Evolutionary conservation across 1,139 yeast genomes (phyloP), one percentile per base, ranked within the genome.

Genomic region (Candida tetrigidarum): DNA sequence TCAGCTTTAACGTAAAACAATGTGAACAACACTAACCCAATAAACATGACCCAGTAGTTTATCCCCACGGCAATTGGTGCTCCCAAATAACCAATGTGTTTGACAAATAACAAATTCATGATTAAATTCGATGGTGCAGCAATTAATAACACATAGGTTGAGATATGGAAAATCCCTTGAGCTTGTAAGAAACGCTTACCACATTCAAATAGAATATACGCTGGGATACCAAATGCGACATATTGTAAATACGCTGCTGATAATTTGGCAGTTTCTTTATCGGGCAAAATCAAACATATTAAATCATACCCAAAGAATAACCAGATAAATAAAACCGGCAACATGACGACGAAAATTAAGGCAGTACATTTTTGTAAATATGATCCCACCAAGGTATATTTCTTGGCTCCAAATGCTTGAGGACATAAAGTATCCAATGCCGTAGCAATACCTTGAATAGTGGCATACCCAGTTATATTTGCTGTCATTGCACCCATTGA

Each of bases 161-260:
- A 84, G 1, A 91, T 91, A 62, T 86, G 90, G 62, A 85, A 86
- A 16, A 86, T 78, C 9, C 91, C 91, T 64, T 86, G 95, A 26
- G 91, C 84, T 62, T 86, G 93, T 50, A 86, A 69, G 57, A 74
- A 86, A 56, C 86, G 81, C 57, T 86, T 86, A 34, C 84, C 78
- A 56, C 84, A 84, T 63, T 86, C 95, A 54, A 86, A 86, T 9
- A 85, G 54, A 26, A 86, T 81, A 58, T 80, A 86, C 0, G 88
- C 84, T 2, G 85, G 85, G 12, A 79, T 75, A 39, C 84, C 84
- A 20, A 79, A 75, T 2, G 79, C 70, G 30, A 78, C 70, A 47
- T 68, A 72, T 50, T 69, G 67, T 45, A 80, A 65, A 54, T 80
- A 80, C n/a, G 65, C 71, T 0, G 83, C 79, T 1, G 84, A 77